Conservation (phyloP, 106 monocot genomes). For the Dendrobium officinale region DNA sequence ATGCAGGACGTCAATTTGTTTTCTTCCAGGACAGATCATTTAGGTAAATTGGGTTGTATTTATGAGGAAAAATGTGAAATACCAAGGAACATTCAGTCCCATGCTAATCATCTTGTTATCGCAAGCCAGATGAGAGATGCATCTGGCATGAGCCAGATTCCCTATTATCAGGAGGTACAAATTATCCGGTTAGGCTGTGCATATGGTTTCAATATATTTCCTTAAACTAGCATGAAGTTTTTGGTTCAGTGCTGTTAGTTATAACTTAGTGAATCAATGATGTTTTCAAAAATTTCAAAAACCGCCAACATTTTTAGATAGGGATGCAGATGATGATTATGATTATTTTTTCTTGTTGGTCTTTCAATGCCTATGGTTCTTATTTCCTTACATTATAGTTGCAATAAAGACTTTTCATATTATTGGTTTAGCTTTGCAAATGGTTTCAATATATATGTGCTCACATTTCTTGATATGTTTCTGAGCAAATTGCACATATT, state of each 20-base stretch:
- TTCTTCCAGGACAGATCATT: not conserved
- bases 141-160: slow-evolving; percentile 12
- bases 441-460: not conserved
- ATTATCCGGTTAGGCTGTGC: not conserved
- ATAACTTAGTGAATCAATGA: not conserved
- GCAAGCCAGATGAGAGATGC: not conserved
- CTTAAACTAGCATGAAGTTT: not conserved
- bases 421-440: not conserved
- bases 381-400: not conserved
- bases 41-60: slow-evolving; percentile 6
- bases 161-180: slow-evolving; percentile 25
- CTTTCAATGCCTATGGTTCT: not conserved
- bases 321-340: not conserved
- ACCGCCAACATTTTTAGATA: not conserved
- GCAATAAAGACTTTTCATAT: not conserved
- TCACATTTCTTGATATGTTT: not conserved
- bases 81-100: not conserved
- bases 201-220: not conserved
- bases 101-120: not conserved
- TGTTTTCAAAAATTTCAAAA: not conserved
- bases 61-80: not conserved
- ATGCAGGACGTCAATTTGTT: slow-evolving; percentile 6
- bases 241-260: not conserved
- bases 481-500: not conserved
- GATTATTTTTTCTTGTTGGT: not conserved